phyloP scores from a whole-genome alignment of 2,329 filamentous ascomycete genomes.

The Colletotrichum kahawae region DNA sequence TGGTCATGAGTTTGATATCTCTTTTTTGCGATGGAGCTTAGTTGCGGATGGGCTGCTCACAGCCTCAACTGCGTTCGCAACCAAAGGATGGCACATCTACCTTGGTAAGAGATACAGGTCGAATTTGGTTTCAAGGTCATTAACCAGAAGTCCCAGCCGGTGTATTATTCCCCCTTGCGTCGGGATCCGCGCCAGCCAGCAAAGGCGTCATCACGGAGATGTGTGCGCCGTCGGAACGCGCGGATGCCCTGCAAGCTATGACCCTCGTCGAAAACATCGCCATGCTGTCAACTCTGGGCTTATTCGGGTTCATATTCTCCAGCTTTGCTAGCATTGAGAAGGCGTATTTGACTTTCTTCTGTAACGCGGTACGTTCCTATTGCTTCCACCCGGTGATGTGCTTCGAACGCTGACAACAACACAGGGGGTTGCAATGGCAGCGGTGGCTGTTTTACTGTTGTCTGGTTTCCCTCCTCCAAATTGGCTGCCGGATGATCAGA shows the following conservation, averaged over 20 bases:
- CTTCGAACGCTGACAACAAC: neutral
- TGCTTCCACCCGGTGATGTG: neutral
- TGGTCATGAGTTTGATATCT: neutral
- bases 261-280: neutral
- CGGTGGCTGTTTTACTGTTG: neutral
- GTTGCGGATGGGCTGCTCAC: neutral
- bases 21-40: neutral
- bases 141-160: neutral
- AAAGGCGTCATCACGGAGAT: neutral
- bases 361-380: neutral
- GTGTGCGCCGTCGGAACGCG: neutral
- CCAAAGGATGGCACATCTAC: neutral
- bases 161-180: neutral
- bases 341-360: neutral
- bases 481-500: neutral
- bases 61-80: neutral
- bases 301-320: neutral
- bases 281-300: neutral
- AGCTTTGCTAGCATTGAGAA: neutral
- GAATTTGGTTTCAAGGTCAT: accelerated
- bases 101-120: neutral
- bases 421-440: neutral
- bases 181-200: neutral
- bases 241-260: neutral
- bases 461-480: neutral